Evolutionary conservation across 192 early-diverging fungal species (phyloP), one percentile per base, ranked within the genome.

Genomic region (Umbelopsis sp.): DNA sequence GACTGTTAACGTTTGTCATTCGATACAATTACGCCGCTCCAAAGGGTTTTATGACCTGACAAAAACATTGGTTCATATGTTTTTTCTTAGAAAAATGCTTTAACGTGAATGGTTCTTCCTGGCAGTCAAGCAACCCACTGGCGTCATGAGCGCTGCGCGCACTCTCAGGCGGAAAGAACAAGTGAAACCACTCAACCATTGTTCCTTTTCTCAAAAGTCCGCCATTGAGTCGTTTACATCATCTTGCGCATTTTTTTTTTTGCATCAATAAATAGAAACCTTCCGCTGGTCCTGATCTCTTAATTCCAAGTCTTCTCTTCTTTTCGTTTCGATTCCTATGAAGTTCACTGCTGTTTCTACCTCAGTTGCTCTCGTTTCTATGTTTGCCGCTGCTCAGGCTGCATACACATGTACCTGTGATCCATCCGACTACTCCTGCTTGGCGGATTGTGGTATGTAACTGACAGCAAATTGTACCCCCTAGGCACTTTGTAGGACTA

Each of bases 311-410:
- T 20, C n/a, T 49, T 49, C 47, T 49, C 47, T 49, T 49, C 47
- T 49, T 49, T 17, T 49, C n/a, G 20, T 49, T 49, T 5, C n/a
- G 6, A 14, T 62, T 20, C 11, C 4, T 62, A 62, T 62, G 56
- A 62, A 62, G 56, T 34, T 62, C 56, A 62, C 56, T 62, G 56
- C 29, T 62, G 56, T n/a, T n/a, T n/a, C 56, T 62, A 62, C 56
- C 31, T 62, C 56, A 20, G 31, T 62, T 62, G 56, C 56, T 32
- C 31, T 62, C 16, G 26, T 62, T 34, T 26, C 56, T 12, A 17
- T 62, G 2, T 14, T 62, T 36, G 31, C 56, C 34, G 56, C 56
- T 62, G 31, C 31, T 62, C 56, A 62, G 34, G 56, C 56, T 17
- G 29, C 32, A 62, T 34, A 62, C 56, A 20, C 56, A 34, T 62